Evolutionary conservation across 2,329 filamentous ascomycete genomes (phyloP), one percentile per base, ranked within the genome.

Genomic region (Trichoderma guizhouense): DNA sequence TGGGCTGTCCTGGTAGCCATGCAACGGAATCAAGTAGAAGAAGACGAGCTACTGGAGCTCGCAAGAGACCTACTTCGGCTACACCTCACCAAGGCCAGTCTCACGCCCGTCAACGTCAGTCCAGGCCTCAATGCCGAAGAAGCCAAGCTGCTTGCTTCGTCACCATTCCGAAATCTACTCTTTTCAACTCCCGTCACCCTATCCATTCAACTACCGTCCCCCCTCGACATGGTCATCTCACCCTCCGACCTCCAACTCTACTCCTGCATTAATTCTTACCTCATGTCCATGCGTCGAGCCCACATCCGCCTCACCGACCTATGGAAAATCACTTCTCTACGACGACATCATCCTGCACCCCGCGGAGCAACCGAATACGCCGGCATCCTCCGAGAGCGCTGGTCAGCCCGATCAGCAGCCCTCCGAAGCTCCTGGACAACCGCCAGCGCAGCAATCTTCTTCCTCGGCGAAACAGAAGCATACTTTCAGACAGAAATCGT

Each of bases 401-500:
- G 90, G 75, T 89, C 89, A 30, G 79, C 83, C 18, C 87, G 95
- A 21, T 86, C 88, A 5, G 85, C 86, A 39, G 87, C 88, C 0
- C 92, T 97, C 86, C 90, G 96, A 18, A 92, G 90, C 74, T 88
- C 95, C 1, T 99, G 96, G 96, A 95, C 94, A 0, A 97, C 93
- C 0, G 92, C 92, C 76, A 94, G 93, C 77, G 93, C 94, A 3
- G 92, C 93, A 1, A 89, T 97, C 5, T 98, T 97, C 82, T 92
- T 98, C 76, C 85, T 98, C 4, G 93, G 93, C 0, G 95, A 98
- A 79, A 91, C 93, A 15, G 92, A 95, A 75, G 90, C 90, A 3
- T 98, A 97, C 77, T 90, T 98, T 58, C 95, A 98, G 80, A 93
- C 93, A 1, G 94, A 97, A 78, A 91, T 98, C 7, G 91, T 98